A percentile compares a stretch with the other conserved stretches of the same genome.
Evolutionary conservation across 2,329 filamentous ascomycete species (phyloP).

Genomic region (Aspergillus tanneri): DNA sequence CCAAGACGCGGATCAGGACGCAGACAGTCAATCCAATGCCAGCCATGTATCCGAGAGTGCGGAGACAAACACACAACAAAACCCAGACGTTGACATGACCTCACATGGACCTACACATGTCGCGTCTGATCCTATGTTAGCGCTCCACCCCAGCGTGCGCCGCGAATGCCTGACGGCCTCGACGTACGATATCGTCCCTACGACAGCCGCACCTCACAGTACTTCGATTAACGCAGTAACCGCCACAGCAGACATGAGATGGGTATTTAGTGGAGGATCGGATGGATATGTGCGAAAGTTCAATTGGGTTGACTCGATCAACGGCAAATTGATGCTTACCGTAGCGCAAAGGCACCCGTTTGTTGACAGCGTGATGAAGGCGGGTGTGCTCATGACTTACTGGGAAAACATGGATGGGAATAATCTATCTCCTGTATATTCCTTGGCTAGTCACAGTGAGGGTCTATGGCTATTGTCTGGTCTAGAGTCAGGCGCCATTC

Average conservation of each 20-base stretch:
- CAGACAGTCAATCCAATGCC: constrained; percentile 41
- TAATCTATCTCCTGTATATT: constrained; percentile 84
- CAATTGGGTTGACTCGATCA: constrained; percentile 91
- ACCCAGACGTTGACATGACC: constrained; percentile 50
- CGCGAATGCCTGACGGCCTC: constrained; percentile 75
- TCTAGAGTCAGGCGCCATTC: constrained; percentile 86
- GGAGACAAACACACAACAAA: constrained; percentile 40
- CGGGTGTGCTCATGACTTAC: constrained; percentile 89
- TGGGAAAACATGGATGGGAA: constrained; percentile 93
- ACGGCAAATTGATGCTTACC: constrained; percentile 88
- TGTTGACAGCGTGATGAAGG: constrained; percentile 95
- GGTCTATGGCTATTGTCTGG: constrained; percentile 90
- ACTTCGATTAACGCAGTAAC: constrained; percentile 93
- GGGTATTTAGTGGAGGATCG: constrained; percentile 89
- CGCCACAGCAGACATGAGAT: constrained; percentile 89
- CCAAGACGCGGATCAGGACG: constrained; percentile 35
- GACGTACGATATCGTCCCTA: constrained; percentile 92
- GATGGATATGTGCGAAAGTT: constrained; percentile 98
- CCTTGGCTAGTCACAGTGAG: constrained; percentile 83
- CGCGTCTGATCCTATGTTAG: constrained; percentile 37
- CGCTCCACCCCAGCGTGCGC: constrained; percentile 63
- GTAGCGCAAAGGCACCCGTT: constrained; percentile 96
- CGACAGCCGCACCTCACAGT: constrained; percentile 91
- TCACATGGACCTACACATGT: constrained; percentile 43
- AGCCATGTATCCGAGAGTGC: constrained; percentile 41